These are phyloP conservation scores for Hypoxylon crocopeplum DNA, from an alignment of 495 filamentous ascomycete species.

Conservation along the genomic window DNA sequence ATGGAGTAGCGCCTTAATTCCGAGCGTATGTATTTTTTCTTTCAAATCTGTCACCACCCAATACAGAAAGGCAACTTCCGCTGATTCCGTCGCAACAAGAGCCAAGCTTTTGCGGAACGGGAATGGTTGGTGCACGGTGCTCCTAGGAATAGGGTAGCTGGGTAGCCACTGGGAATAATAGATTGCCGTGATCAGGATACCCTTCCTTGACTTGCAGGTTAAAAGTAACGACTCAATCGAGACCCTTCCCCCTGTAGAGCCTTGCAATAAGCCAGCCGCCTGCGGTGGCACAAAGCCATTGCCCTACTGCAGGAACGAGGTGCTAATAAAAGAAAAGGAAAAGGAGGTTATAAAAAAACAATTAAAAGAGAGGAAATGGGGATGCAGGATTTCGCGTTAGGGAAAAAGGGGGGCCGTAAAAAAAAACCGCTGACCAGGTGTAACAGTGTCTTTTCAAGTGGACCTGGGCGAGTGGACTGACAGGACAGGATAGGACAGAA, in stretches of 20 bases:
- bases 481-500: slow-evolving; percentile 4
- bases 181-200: slow-evolving; percentile 14
- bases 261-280: neutral
- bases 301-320: slow-evolving; percentile 39
- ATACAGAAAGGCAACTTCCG: slow-evolving; percentile 27
- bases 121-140: slow-evolving; percentile 24
- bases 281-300: slow-evolving; percentile 25
- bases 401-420: slow-evolving; percentile 8
- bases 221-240: slow-evolving; percentile 13
- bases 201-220: slow-evolving; percentile 9
- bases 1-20: slow-evolving; percentile 21
- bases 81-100: slow-evolving; percentile 11
- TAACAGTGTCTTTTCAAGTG: slow-evolving; percentile 35
- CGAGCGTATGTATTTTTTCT: slow-evolving; percentile 1
- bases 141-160: neutral
- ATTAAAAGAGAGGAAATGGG: slow-evolving; percentile 18
- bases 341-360: slow-evolving; percentile 8
- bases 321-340: slow-evolving; percentile 37
- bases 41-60: slow-evolving; percentile 12
- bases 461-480: slow-evolving; percentile 26
- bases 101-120: slow-evolving; percentile 31
- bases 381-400: slow-evolving; percentile 25
- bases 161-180: slow-evolving; percentile 13
- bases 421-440: slow-evolving; percentile 23
- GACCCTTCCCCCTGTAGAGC: slow-evolving; percentile 1